Evolutionary conservation across 345 rosid species (phyloP).

Genomic region (Physaria fendleri): DNA sequence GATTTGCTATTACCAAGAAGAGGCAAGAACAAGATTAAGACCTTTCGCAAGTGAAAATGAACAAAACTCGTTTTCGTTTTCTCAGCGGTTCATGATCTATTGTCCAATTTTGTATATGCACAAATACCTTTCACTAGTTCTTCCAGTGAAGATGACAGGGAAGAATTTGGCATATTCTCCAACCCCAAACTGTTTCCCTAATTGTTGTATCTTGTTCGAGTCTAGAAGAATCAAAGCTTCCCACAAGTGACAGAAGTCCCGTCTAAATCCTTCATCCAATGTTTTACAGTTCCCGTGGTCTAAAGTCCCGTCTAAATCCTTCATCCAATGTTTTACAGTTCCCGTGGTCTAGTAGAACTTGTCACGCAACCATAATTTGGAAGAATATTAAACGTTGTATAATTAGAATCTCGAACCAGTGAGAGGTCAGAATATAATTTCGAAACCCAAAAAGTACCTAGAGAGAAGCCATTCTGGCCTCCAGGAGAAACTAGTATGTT

Average conservation of each 20-base stretch:
- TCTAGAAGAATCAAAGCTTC: constrained; percentile 73
- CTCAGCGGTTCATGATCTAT: too few relatives aligned
- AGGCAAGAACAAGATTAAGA: not conserved
- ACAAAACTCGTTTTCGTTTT: not conserved
- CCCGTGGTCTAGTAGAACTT: constrained; percentile 91
- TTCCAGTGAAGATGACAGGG: constrained; percentile 83
- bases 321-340: too few relatives aligned
- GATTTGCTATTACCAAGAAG: constrained; percentile 51
- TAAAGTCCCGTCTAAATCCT: too few relatives aligned
- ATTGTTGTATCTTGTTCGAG: constrained; percentile 50
- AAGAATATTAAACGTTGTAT: not conserved
- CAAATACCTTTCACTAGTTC: constrained; percentile 65
- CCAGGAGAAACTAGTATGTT: constrained; percentile 73
- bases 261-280: constrained; percentile 67
- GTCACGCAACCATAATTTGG: constrained; percentile 2
- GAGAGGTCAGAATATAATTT: not conserved
- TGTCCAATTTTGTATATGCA: too few relatives aligned
- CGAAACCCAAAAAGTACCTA: constrained; percentile 46
- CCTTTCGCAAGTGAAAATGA: not conserved
- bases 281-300: constrained; percentile 63
- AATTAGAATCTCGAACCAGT: not conserved
- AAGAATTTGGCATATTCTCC: constrained; percentile 63
- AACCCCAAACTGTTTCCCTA: constrained; percentile 67
- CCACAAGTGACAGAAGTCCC: constrained; percentile 76
- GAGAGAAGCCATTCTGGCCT: constrained; percentile 53